Evolutionary conservation across 2,329 filamentous ascomycete species (phyloP), one percentile per base, ranked within the genome.

Genomic region (Botrytis paeoniae): DNA sequence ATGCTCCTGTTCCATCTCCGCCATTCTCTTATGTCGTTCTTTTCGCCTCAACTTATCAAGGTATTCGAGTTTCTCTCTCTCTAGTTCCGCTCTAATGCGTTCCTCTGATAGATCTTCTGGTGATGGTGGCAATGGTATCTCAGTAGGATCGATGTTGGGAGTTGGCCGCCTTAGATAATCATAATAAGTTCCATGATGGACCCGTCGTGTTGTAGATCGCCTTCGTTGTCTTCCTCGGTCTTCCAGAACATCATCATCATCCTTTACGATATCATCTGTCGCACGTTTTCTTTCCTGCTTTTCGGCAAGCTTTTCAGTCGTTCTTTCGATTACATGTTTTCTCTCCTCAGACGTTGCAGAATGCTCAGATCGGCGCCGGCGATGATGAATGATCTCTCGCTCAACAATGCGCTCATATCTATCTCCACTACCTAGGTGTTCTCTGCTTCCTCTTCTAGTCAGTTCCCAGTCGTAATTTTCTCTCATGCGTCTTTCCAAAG

Each of bases 71-170:
- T 57, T 59, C 9, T n/a, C 66, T 60, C 29, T 60, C n/a, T 66
- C 45, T 66, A 54, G 35, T 9, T 20, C 54, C 16, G 18, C 48
- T 70, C 12, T 29, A 18, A 10, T 18, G 22, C 3, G 22, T 22
- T 66, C 61, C 8, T 41, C 43, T 25, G 45, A 22, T n/a, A 4
- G 16, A 18, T 45, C 32, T 71, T 32, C n/a, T 43, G 45, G 48
- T 8, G 70, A 71, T 43, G 35, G 70, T 20, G 70, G 45, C 22
- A 66, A 20, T 35, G 70, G 45, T n/a, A 71, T 25, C 12, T 65
- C 1, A 43, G 29, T 45, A 10, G 43, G 45, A n/a, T 35, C 61
- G 18, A 18, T 25, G 22, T 29, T 25, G 1, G 20, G 7, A 1
- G 22, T 9, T 51, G 18, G 2, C 3, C 59, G 25, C 29, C 43